A percentile compares a stretch with the other conserved stretches of the same genome.
Conservation (phyloP, 2,329 filamentous ascomycete genomes). For the Helicocarpus griseus region DNA sequence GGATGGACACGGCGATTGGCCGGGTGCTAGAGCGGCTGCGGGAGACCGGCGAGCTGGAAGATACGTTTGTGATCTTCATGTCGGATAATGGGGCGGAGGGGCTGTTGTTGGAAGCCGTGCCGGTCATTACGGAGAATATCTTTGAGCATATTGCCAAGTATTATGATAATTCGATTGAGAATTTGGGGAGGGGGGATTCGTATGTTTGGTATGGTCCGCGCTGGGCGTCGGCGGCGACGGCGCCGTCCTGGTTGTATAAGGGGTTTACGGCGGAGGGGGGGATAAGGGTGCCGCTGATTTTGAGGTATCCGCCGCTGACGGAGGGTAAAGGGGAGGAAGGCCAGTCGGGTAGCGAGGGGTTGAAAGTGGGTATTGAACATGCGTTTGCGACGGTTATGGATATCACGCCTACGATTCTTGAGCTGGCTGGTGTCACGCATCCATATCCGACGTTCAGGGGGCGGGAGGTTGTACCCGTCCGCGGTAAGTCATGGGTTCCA, state of each 20-base stretch:
- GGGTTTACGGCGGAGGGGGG: constrained; percentile 42
- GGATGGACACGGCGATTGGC: constrained; percentile 52
- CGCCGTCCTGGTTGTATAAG: constrained; percentile 41
- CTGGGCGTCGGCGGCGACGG: constrained; percentile 47
- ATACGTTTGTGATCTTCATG: constrained; percentile 56
- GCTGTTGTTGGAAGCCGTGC: constrained; percentile 48
- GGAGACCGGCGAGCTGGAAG: constrained; percentile 49
- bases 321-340: constrained; percentile 1
- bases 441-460: constrained; percentile 45
- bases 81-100: constrained; percentile 55
- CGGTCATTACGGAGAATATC: constrained; percentile 46
- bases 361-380: constrained; percentile 35
- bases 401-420: constrained; percentile 37
- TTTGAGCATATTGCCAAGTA: constrained; percentile 47
- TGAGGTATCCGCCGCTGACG: constrained; percentile 29
- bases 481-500: constrained; percentile 40
- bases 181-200: constrained; percentile 47
- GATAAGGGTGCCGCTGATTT: constrained; percentile 45
- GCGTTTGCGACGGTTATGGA: constrained; percentile 47
- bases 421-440: constrained; percentile 37
- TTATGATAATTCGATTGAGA: constrained; percentile 50
- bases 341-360: constrained; percentile 15
- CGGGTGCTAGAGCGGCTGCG: constrained; percentile 49
- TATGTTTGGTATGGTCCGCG: constrained; percentile 53
- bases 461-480: constrained; percentile 43